Evolutionary conservation across 345 rosid genomes (phyloP), one percentile per base, ranked within the genome.

Genomic region (Carallia brachiata): DNA sequence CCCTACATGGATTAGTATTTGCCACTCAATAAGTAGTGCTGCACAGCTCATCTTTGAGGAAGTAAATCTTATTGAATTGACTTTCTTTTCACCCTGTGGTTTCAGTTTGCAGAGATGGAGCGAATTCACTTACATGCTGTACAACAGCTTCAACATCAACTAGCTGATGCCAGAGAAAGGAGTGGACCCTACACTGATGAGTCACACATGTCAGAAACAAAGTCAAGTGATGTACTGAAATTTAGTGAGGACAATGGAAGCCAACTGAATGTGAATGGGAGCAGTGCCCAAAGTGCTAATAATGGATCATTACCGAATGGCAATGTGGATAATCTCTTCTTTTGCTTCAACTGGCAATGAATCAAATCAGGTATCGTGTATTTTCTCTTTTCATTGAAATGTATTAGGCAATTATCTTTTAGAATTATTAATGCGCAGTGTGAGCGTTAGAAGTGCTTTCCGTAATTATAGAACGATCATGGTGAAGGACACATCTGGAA

Each of bases 91-190:
- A 5, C 15, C 30, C 28, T 7, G 7, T 73, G 66, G 44, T 72
- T 67, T 73, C 85, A 95, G 99, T 85, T 92, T 81, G 83, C 80
- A 8, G 99, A 95, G 77, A 85, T 91, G 88, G 98, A 94, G 86
- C 85, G 97, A 77, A 72, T 84, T 76, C 97, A 92, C 80, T 40
- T 83, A 77, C 97, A 88, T 81, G 74, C 92, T 66, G 78, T 95
- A 54, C 96, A 92, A 68, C 99, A 92, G 67, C 98, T 92, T 80
- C 98, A 90, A 67, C 76, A 78, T 76, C 92, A 92, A 79, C 81
- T 92, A 73, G 90, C 91, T 69, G 92, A 87, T 76, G 81, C 79
- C 15, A 92, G 85, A 76, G 97, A 85, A 75, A 88, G 89, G 70
- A 81, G 75, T 73, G 84, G 91, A 44, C 70, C 91, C 55, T 85